These are phyloP conservation scores for Apostasia ramifera DNA, from an alignment of 106 monocot genomes.

Conservation along the genomic window DNA sequence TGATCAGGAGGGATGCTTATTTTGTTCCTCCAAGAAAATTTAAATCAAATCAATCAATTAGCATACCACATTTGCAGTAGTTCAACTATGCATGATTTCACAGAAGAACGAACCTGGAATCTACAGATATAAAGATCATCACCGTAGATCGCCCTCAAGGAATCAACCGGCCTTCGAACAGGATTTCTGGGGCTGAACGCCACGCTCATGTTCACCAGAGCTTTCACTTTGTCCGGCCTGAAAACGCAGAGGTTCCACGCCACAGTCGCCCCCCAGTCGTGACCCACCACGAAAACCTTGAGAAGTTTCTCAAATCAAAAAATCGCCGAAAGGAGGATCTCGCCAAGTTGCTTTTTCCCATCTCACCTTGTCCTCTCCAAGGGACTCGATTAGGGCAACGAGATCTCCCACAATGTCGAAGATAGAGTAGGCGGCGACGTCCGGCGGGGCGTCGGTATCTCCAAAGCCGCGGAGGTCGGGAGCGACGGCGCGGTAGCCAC, in stretches of 20 bases:
- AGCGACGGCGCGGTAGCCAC: slow-evolving; percentile 26
- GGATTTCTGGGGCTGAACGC: slow-evolving; percentile 7
- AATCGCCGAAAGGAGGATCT: too few species aligned
- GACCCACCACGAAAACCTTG: slow-evolving; percentile 20
- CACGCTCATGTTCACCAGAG: slow-evolving; percentile 19
- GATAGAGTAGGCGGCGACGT: slow-evolving; percentile 12
- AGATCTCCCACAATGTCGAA: slow-evolving; percentile 32
- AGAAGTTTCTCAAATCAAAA: neutral
- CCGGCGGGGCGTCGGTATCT: slow-evolving; percentile 20
- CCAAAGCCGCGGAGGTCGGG: slow-evolving; percentile 36
- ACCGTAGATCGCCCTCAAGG: slow-evolving; percentile 9
- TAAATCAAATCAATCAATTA: too few species aligned
- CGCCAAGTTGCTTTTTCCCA: too few species aligned
- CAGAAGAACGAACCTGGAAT: slow-evolving; percentile 20
- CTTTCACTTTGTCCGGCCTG: slow-evolving; percentile 19
- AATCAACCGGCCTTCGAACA: neutral
- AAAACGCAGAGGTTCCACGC: slow-evolving; percentile 20
- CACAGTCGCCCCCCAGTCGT: slow-evolving; percentile 16
- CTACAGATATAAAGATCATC: slow-evolving; percentile 21
- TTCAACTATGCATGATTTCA: too few species aligned
- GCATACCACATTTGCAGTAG: too few species aligned
- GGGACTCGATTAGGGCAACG: slow-evolving; percentile 12
- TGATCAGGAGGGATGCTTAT: too few species aligned
- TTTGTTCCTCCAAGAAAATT: too few species aligned
- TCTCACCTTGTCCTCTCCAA: slow-evolving; percentile 4